Evolutionary conservation across 176 grass and related monocot genomes (phyloP).

Genomic region (Echinochloa phyllopogon): DNA sequence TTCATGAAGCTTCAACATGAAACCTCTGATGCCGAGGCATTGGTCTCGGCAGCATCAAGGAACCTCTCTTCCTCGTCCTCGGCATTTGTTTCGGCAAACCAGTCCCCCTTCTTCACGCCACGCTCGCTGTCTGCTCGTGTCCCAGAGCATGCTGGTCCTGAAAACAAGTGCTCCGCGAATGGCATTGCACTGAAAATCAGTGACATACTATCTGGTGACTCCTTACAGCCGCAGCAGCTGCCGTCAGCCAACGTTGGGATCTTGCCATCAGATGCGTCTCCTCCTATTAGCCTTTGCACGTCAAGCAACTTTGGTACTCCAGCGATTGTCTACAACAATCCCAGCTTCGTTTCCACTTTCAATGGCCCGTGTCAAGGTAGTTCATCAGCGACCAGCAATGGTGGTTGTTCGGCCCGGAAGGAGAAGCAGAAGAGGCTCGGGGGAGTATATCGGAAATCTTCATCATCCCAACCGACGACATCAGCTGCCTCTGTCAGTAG

Average conservation of each 20-base stretch:
- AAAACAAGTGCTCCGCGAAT: constrained; percentile 32
- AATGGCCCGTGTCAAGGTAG: constrained; percentile 61
- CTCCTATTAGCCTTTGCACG: constrained; percentile 67
- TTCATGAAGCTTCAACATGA: constrained; percentile 98
- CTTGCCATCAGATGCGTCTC: constrained; percentile 60
- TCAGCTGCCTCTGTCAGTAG: constrained; percentile 64
- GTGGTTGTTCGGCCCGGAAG: constrained; percentile 33
- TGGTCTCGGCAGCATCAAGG: constrained; percentile 68
- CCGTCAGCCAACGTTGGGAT: constrained; percentile 42
- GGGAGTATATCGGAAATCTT: constrained; percentile 51
- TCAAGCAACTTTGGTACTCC: constrained; percentile 80
- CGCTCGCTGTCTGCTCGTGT: constrained; percentile 57
- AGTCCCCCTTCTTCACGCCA: constrained; percentile 95
- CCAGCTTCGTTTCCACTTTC: constrained; percentile 64
- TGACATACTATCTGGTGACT: constrained; percentile 52
- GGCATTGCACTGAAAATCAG: constrained; percentile 45
- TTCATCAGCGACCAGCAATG: constrained; percentile 60
- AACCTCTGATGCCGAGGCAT: constrained; percentile 72
- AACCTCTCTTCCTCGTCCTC: constrained; percentile 92
- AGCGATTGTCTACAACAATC: constrained; percentile 67
- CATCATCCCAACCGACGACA: constrained; percentile 48
- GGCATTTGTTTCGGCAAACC: constrained; percentile 89
- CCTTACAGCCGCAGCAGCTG: constrained; percentile 26
- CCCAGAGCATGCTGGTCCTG: constrained; percentile 35
- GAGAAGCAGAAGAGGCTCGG: constrained; percentile 65